Conservation (phyloP, 2,329 filamentous ascomycete species). For the Triangularia verruculosa region DNA sequence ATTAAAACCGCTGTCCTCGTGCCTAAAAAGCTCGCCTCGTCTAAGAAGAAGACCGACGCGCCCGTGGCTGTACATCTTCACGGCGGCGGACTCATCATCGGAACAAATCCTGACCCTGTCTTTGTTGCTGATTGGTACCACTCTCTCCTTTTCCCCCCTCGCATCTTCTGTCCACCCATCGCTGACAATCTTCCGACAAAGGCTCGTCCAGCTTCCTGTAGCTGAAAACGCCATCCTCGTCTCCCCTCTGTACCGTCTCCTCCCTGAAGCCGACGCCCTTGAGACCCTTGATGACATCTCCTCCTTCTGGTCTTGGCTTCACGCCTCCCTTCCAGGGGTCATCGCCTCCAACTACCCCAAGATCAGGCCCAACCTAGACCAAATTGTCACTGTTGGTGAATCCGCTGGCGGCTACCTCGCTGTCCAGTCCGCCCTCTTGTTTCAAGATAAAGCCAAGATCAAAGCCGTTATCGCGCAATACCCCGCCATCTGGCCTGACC, state of each 20-base stretch:
- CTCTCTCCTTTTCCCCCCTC: background rate
- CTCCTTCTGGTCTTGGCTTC: constrained; percentile 49
- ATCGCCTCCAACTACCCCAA: constrained; percentile 3
- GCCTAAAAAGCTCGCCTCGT: constrained; percentile 11
- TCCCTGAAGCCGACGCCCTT: constrained; percentile 45
- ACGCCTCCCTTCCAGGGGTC: constrained; percentile 11
- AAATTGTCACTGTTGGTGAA: constrained; percentile 22
- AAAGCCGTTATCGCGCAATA: constrained; percentile 24
- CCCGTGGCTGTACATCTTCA: constrained; percentile 26
- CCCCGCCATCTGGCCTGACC: constrained; percentile 20
- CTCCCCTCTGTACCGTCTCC: constrained; percentile 48
- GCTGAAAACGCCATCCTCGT: constrained; percentile 41
- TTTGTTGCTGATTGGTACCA: constrained; percentile 27
- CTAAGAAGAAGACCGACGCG: background rate
- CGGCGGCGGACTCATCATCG: constrained; percentile 23
- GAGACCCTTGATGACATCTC: constrained; percentile 47
- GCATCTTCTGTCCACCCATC: background rate
- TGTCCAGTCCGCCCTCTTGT: constrained; percentile 25
- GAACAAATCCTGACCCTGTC: constrained; percentile 20
- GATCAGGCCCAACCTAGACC: constrained; percentile 16
- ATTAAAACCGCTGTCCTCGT: constrained; percentile 17
- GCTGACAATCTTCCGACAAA: background rate
- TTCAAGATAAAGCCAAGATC: constrained; percentile 18
- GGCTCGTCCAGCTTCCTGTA: constrained; percentile 17
- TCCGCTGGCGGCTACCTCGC: constrained; percentile 28